These are phyloP conservation scores for Pseudocercospora ulei DNA, from an alignment of 2,329 filamentous ascomycete species.

Conservation along the genomic window DNA sequence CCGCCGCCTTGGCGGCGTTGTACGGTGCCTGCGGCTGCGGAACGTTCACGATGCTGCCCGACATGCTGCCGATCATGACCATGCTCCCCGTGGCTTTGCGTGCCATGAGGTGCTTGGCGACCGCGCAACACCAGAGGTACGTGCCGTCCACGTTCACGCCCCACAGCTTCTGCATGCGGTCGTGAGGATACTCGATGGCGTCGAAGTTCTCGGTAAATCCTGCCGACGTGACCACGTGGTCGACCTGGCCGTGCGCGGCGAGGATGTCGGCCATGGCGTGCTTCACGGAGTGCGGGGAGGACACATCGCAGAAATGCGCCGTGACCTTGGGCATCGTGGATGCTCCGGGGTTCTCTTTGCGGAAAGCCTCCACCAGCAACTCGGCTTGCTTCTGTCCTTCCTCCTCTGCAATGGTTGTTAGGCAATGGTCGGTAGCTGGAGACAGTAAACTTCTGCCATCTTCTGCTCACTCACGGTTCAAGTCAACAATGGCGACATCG, in stretches of 20 bases:
- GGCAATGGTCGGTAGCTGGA: no score
- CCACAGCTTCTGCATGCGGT: constrained; percentile 88
- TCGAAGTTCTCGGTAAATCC: constrained; percentile 95
- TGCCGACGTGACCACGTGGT: constrained; percentile 88
- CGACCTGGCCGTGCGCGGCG: constrained; percentile 64
- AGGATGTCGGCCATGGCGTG: constrained; percentile 61
- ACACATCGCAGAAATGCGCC: constrained; percentile 81
- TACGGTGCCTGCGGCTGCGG: constrained; percentile 90
- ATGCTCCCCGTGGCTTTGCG: constrained; percentile 71
- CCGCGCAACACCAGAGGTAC: constrained; percentile 73
- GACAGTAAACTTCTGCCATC: no score
- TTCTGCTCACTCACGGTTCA: constrained; percentile 63
- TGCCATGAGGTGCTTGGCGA: constrained; percentile 82
- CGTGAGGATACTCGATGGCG: constrained; percentile 79
- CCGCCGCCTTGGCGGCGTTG: constrained; percentile 85
- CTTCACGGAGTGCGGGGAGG: constrained; percentile 68
- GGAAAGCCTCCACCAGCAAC: constrained; percentile 64
- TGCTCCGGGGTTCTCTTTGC: constrained; percentile 66
- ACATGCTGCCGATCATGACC: constrained; percentile 95
- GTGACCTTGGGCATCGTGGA: constrained; percentile 71
- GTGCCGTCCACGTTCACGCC: constrained; percentile 88
- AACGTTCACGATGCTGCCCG: constrained; percentile 83
- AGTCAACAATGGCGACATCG: constrained; percentile 81
- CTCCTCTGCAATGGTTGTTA: constrained; percentile 49
- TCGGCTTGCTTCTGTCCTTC: constrained; percentile 70